Base-by-base conservation (phyloP, 2,329 filamentous ascomycete genomes). In the Graphium sp. region DNA sequence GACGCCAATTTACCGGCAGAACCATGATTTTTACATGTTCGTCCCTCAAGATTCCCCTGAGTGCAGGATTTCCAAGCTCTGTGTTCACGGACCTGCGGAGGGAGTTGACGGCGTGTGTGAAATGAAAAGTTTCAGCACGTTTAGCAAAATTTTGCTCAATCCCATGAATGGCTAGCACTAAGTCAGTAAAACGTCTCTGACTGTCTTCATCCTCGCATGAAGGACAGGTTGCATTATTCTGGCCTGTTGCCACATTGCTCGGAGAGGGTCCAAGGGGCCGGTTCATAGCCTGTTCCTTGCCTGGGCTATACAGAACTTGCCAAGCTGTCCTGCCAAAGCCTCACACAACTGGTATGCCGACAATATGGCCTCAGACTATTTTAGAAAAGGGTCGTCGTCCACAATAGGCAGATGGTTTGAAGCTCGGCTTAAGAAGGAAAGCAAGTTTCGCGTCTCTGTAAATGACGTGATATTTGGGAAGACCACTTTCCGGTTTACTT, bases 121-220 rank as follows among this genome's bases (percentile, higher is more conserved):
- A 98, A 48, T 95, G 83, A 42, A 85, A 98, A 41, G 83, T 93
- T 49, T 95, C 87, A 35, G 95, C 82, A 9, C 85, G 66, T 47
- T 98, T 84, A 0, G 85, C 91, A 28, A 95, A 65, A 48, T 98
- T 95, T 48, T 98, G 89, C 0, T 89, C 89, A 37, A 98, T 95
- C 2, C 89, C 89, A 43, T 98, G 89, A 24, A 89, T 80, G 7
- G 95, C 82, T 5, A 98, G 62, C 2, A 95, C 69, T 6, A 98
- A 59, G 44, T 98, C 89, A 1, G 79, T 87, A 5, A 92, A 80
- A 35, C 74, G 71, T 2, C 73, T 73, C 17, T 61, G 60, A 23
- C 68, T 58, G 45, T 72, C 63, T 46, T 82, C 61, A 39, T 68
- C 56, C 45, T 62, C 52, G 52, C 82, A 77, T 42, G 74, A 64